Conservation (phyloP, 495 filamentous ascomycete species). For the Aspergillus mulundensis region DNA sequence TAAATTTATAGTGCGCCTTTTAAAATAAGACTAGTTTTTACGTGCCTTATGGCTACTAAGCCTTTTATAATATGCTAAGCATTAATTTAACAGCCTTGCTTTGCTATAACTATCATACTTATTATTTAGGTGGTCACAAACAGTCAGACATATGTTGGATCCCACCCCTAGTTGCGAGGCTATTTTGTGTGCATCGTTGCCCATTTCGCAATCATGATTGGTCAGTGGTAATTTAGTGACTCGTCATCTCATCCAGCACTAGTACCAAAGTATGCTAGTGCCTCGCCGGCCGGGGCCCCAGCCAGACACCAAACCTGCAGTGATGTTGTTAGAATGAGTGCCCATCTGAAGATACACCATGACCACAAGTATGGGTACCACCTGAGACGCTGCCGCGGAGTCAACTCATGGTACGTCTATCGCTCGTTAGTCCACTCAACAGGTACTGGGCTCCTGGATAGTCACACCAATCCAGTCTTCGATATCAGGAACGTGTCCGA, state of each 20-base stretch:
- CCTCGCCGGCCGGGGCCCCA: neutral
- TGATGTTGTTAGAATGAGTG: neutral
- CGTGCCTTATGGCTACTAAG: no score
- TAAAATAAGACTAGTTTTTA: no score
- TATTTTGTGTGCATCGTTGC: no score
- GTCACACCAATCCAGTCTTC: neutral
- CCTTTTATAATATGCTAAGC: no score
- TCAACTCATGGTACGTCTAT: neutral
- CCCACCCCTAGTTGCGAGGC: no score
- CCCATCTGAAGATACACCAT: neutral
- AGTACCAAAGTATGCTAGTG: neutral
- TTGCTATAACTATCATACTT: no score
- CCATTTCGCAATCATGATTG: slow-evolving; percentile 25
- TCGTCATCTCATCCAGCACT: slow-evolving; percentile 32
- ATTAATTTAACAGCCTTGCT: no score
- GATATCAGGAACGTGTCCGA: neutral
- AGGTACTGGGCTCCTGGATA: neutral
- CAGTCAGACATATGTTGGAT: no score
- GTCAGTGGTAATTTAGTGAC: slow-evolving; percentile 22
- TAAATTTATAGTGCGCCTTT: no score
- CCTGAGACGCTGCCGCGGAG: neutral
- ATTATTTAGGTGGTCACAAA: no score
- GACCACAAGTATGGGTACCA: neutral
- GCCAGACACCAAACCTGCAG: neutral
- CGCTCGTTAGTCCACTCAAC: neutral